Evolutionary conservation across 192 early-diverging fungal genomes (phyloP).

Genomic region (Podila epicladia): DNA sequence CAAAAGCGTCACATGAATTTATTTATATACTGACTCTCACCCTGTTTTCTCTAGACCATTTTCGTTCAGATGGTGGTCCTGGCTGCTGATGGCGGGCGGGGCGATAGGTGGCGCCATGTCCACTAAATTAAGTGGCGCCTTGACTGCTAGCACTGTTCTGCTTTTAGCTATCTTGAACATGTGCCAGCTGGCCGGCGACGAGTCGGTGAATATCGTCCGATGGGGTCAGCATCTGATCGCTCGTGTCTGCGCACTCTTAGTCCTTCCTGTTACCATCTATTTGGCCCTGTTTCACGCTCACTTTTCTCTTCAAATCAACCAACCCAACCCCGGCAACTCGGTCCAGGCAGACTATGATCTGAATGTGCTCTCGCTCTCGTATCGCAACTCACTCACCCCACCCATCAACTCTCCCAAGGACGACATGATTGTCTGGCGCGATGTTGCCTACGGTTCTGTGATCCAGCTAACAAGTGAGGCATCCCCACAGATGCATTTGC

Average conservation of each 20-base stretch:
- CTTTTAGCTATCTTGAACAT: not conserved
- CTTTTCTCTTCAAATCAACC: not conserved
- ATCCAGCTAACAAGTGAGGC: constrained; percentile 58
- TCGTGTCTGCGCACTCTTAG: not conserved
- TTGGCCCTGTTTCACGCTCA: not conserved
- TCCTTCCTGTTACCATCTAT: not conserved
- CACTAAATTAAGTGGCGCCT: not conserved
- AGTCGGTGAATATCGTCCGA: not conserved
- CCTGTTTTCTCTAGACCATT: not conserved
- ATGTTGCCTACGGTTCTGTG: constrained; percentile 59
- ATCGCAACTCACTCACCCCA: not conserved
- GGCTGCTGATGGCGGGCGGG: not conserved
- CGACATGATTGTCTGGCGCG: not conserved
- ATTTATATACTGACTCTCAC: too few species aligned
- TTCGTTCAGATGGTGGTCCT: not conserved
- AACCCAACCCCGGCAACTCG: not conserved
- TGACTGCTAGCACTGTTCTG: not conserved
- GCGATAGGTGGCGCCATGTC: not conserved
- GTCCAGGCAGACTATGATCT: not conserved
- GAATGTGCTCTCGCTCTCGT: not conserved
- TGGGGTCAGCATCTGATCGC: not conserved
- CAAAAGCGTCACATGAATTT: too few species aligned
- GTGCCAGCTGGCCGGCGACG: not conserved
- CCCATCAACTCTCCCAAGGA: not conserved
- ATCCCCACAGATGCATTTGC: constrained; percentile 55